A percentile compares a stretch with the other conserved stretches of the same genome.
phyloP scores from a whole-genome alignment of 805 yeast species.

The Schwanniomyces pseudopolymorphus region DNA sequence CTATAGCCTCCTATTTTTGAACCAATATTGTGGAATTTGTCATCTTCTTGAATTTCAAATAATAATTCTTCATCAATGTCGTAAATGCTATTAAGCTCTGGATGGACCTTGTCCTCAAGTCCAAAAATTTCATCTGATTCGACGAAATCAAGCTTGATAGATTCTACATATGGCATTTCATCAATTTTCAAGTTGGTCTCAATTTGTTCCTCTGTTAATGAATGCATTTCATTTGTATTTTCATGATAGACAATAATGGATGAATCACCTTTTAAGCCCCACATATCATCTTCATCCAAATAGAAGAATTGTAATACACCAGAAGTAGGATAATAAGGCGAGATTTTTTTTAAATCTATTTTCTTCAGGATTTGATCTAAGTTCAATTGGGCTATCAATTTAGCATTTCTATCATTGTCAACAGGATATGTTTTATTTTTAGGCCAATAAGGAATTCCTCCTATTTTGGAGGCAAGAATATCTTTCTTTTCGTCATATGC shows the following conservation, averaged over 20 bases:
- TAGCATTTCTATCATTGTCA: not conserved
- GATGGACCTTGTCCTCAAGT: not conserved
- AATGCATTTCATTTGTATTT: not conserved
- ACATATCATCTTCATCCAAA: not conserved
- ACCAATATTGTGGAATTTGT: not conserved
- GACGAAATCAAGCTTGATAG: not conserved
- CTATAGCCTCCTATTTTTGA: not conserved
- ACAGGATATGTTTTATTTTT: not conserved
- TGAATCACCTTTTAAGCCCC: not conserved
- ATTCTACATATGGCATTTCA: not conserved
- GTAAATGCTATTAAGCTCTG: not conserved
- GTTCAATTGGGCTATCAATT: slow-evolving; percentile 1
- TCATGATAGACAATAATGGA: not conserved
- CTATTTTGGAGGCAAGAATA: not conserved
- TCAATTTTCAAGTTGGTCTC: not conserved
- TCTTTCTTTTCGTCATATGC: not conserved
- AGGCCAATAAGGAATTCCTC: not conserved
- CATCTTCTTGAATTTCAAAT: not conserved
- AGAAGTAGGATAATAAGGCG: not conserved
- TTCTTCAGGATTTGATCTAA: slow-evolving; percentile 1
- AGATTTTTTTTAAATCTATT: not conserved
- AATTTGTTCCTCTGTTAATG: not conserved
- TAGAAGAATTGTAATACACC: not conserved
- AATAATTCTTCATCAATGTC: not conserved
- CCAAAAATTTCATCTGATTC: not conserved